Percentiles rank a stretch among this genome's conserved stretches.
phyloP scores from a whole-genome alignment of 2,329 filamentous ascomycete species.

The Chrysoporthe puriensis region DNA sequence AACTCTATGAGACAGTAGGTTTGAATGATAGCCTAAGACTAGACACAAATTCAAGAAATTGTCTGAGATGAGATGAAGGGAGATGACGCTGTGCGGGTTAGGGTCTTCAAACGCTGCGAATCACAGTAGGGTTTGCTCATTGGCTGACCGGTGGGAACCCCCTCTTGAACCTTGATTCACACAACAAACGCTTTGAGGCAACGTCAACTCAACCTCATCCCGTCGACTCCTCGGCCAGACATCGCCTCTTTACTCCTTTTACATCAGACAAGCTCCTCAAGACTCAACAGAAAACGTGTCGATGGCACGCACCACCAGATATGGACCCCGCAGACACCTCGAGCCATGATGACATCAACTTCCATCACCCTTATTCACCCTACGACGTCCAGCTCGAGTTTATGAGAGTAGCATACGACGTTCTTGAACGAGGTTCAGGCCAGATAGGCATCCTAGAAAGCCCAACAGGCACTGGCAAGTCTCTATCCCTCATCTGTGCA shows the following conservation, averaged over 20 bases:
- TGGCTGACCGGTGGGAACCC: neutral
- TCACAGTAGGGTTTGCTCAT: neutral
- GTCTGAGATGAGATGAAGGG: neutral
- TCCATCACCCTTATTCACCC: conserved; percentile 85
- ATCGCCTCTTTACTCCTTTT: too few species aligned
- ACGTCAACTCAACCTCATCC: neutral
- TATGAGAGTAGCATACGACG: conserved; percentile 81
- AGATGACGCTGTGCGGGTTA: neutral
- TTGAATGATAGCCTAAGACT: too few species aligned
- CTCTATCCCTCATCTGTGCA: conserved; percentile 86
- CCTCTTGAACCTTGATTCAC: too few species aligned
- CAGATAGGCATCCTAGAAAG: conserved; percentile 90
- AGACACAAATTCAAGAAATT: neutral
- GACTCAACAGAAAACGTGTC: neutral
- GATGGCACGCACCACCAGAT: neutral
- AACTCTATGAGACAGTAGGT: too few species aligned
- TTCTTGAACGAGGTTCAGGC: conserved; percentile 70
- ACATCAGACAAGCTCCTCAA: neutral
- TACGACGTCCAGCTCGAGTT: conserved; percentile 88
- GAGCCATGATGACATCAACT: conserved; percentile 53
- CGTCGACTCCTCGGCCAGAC: neutral
- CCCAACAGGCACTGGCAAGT: conserved; percentile 90
- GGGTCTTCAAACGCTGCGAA: neutral
- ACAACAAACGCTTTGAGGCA: neutral
- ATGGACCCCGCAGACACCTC: conserved; percentile 17